Base-by-base conservation (phyloP, 176 grass and related monocot species). In the Melocanna baccifera region DNA sequence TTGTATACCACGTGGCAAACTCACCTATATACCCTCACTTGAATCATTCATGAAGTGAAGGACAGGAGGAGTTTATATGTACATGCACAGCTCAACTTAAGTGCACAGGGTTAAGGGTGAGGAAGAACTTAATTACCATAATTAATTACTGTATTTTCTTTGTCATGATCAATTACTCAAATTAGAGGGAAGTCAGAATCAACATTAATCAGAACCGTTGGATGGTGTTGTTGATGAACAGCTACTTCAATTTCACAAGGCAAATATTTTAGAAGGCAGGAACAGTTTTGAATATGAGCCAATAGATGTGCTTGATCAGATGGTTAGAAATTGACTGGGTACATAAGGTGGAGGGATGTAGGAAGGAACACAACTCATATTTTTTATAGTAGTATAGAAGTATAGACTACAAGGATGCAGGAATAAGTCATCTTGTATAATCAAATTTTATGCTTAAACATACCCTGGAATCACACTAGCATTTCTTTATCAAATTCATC, bases 121-220 rank as follows among this genome's bases (percentile, higher is more conserved):
- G 39, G 45, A 65, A 45, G 65, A 83, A 52, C 71, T 84, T 75
- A 66, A 29, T 75, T 28, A 11, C 30, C 62, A 63, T 75, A 75
- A 52, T 50, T 84, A 51, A 40, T 75, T 65, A 57, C 55, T 57
- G 22, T 57, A 57, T 19, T 65, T 40, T 74, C 52, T 50, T 48
- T 50, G 26, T 55, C 15, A 11, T 62, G 79, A 18, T 77, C 73
- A 34, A 30, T 48, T 88, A 76, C 47, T 82, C n/a, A 62, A 74
- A 69, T 67, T 26, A 40, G 75, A 47, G 53, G 23, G n/a, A 40
- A 76, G 65, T 34, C 42, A 40, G 20, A 11, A 34, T 66, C 77
- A 79, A 32, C 59, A 79, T 14, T 64, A 48, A 65, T 79, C 41
- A 48, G 76, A 47, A 42, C 14, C 37, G 40, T 63, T 80, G 76